phyloP scores from a whole-genome alignment of 768 basidiomycete species.

The Termitomyces bulborhizus region DNA sequence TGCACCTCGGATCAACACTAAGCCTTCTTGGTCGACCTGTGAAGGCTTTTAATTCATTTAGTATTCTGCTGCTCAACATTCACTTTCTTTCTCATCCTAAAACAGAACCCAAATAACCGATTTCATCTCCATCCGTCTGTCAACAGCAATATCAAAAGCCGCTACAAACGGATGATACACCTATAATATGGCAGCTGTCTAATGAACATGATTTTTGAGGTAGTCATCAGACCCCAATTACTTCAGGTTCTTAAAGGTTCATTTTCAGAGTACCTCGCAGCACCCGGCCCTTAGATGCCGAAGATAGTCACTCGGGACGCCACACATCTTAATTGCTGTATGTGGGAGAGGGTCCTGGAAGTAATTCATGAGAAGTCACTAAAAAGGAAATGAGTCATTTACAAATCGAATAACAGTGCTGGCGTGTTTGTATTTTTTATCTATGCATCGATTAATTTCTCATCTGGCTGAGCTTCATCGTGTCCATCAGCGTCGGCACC shows the following conservation, averaged over 20 bases:
- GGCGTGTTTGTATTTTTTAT: conserved; percentile 12
- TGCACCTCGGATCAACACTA: conserved; percentile 8
- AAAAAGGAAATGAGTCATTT: conserved; percentile 4
- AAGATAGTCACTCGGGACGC: conserved; percentile 1
- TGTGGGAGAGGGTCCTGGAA: not conserved
- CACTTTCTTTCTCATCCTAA: not conserved
- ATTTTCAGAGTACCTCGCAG: not conserved
- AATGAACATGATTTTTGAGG: not conserved
- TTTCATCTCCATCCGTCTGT: not conserved
- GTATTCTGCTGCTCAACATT: conserved; percentile 4
- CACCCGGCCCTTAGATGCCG: not conserved
- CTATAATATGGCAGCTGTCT: not conserved
- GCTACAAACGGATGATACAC: not conserved
- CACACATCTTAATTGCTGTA: conserved; percentile 2
- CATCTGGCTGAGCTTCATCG: conserved; percentile 31
- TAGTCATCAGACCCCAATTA: not conserved
- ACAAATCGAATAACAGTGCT: conserved; percentile 10
- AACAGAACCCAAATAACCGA: not conserved
- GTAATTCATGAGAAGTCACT: conserved; percentile 4
- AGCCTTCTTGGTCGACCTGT: conserved; percentile 2
- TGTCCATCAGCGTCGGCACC: conserved; percentile 41
- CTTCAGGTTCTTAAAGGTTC: not conserved
- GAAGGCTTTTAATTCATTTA: not conserved
- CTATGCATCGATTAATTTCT: conserved; percentile 64
- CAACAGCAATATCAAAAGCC: not conserved